Base-by-base conservation (phyloP, 192 early-diverging fungal genomes). In the Bifiguratus adelaidae region DNA sequence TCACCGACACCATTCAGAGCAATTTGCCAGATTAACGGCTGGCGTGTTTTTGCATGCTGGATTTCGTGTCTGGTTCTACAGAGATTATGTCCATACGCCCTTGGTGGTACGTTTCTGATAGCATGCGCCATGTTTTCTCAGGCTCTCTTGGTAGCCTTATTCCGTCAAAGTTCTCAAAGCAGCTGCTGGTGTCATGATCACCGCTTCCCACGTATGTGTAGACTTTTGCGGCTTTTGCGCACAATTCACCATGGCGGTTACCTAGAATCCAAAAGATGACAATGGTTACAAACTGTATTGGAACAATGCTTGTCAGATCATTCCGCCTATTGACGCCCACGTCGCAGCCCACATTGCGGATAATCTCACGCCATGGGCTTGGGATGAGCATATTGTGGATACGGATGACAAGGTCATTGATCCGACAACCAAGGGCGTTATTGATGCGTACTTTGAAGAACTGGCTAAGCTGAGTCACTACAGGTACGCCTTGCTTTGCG, bases 111-210 rank as follows among this genome's bases (percentile, higher is more conserved):
- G 53, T 41, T 30, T 13, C 20, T 25, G 12, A 16, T 7, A n/a
- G 18, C 19, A 15, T 52, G 48, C 25, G 3, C 4, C 36, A n/a
- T 24, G 2, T 40, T 25, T 18, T 36, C 12, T 44, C 36, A 28
- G 62, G 15, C 32, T 34, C 15, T 15, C 24, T 51, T 2, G 34
- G 7, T 50, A 75, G 50, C 89, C 93, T 8, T 97, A 85, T 74
- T 81, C 80, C n/a, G 80, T 95, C 41, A 80, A 80, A 50, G 67
- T 67, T 18, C 55, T 84, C 21, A 60, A 64, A 4, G 83, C 86
- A 1, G 73, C 81, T 13, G 82, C 79, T 42, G 93, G 93, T 42
- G 83, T 97, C 56, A 97, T 97, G 93, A 83, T 97, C 45, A 97
- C 93, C 5, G 93, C 93, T 36, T 92, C 89, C 49, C 88, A 90